Evolutionary conservation across 2,329 filamentous ascomycete species (phyloP).

Genomic region (Penicillium vulpinum): DNA sequence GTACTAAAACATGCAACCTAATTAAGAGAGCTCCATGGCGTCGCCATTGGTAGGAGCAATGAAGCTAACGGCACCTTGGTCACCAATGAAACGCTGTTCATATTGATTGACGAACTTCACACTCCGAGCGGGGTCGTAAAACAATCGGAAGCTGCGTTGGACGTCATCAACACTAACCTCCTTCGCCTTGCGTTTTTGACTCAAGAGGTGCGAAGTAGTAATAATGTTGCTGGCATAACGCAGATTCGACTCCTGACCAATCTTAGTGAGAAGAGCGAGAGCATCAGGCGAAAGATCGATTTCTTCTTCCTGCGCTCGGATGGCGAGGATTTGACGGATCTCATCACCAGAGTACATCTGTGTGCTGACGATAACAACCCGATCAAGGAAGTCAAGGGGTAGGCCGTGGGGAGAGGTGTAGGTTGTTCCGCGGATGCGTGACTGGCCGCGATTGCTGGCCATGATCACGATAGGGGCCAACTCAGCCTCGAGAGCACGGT

Average conservation of each 20-base stretch:
- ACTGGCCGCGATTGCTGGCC: constrained; percentile 93
- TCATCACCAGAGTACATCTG: constrained; percentile 79
- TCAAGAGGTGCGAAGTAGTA: constrained; percentile 85
- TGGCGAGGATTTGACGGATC: constrained; percentile 86
- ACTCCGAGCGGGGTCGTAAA: constrained; percentile 86
- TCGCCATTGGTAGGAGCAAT: constrained; percentile 56
- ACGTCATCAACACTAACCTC: constrained; percentile 86
- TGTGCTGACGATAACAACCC: constrained; percentile 94
- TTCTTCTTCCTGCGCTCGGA: constrained; percentile 93
- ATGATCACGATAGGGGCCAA: constrained; percentile 97
- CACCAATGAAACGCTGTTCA: constrained; percentile 89
- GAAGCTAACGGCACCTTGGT: constrained; percentile 78
- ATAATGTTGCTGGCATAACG: constrained; percentile 98
- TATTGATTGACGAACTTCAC: constrained; percentile 87
- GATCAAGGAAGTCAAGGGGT: constrained; percentile 92
- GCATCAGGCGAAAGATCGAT: constrained; percentile 88
- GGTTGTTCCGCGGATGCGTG: constrained; percentile 87
- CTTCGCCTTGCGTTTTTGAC: constrained; percentile 79
- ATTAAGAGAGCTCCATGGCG: constrained; percentile 67
- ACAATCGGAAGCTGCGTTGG: constrained; percentile 87
- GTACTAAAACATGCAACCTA: constrained; percentile 10
- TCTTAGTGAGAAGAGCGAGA: constrained; percentile 89
- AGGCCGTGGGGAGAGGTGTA: constrained; percentile 92
- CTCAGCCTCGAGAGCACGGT: constrained; percentile 91
- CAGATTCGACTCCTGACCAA: constrained; percentile 86